Evolutionary conservation across 768 basidiomycete species (phyloP).

Genomic region (Mycena floridula): DNA sequence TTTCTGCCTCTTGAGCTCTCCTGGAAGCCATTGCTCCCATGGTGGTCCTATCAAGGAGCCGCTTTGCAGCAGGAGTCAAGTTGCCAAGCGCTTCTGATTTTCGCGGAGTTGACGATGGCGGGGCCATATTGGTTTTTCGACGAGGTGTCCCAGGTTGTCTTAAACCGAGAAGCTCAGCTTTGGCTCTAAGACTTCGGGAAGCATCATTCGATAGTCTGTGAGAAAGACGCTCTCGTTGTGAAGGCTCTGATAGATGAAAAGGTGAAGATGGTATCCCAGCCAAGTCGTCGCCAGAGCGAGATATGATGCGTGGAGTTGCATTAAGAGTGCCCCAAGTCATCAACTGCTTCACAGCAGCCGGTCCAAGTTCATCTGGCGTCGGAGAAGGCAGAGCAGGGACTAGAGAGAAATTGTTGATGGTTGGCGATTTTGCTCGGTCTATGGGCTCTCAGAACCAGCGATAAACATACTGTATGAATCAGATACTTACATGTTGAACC

Average conservation of each 20-base stretch:
- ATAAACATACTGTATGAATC: constrained; percentile 2
- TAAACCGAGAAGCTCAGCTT: constrained; percentile 57
- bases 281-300: constrained; percentile 48
- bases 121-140: constrained; percentile 59
- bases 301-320: constrained; percentile 86
- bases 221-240: constrained; percentile 77
- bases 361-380: constrained; percentile 74
- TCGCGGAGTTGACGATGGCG: constrained; percentile 76
- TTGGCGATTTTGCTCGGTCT: constrained; percentile 64
- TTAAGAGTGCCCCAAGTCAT: constrained; percentile 97
- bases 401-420: constrained; percentile 57
- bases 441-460: constrained; percentile 7
- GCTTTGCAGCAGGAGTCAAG: constrained; percentile 81
- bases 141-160: constrained; percentile 26
- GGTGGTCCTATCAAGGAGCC: constrained; percentile 68
- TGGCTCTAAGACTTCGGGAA: constrained; percentile 70
- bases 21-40: constrained; percentile 56
- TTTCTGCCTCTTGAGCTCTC: constrained; percentile 65
- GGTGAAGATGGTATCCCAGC: constrained; percentile 48
- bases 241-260: constrained; percentile 74
- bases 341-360: constrained; percentile 80
- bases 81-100: constrained; percentile 66
- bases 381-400: constrained; percentile 87
- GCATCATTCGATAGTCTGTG: constrained; percentile 79
- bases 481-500: constrained; percentile 86